Evolutionary conservation across 2,329 filamentous ascomycete genomes (phyloP).

Genomic region (Trichoderma hamatum): DNA sequence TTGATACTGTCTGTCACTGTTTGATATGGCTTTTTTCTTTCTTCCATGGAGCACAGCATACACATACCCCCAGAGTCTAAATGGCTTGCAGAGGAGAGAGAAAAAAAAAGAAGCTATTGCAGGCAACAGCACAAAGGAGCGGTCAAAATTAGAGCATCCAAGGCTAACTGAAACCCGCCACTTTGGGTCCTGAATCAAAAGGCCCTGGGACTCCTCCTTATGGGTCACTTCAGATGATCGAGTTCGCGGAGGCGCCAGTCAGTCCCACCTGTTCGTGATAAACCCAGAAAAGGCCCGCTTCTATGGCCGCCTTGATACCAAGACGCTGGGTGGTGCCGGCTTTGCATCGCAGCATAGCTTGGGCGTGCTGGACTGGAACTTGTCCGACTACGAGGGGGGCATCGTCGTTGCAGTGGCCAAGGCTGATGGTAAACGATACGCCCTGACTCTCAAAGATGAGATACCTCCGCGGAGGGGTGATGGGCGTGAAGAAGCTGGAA

Average conservation of each 20-base stretch:
- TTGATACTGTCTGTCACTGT: neutral
- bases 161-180: conserved; percentile 23
- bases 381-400: conserved; percentile 64
- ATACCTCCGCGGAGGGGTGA: conserved; percentile 60
- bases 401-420: conserved; percentile 56
- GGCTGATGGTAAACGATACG: conserved; percentile 69
- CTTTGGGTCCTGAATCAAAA: conserved; percentile 36
- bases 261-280: conserved; percentile 51
- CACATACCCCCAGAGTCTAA: neutral
- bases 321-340: conserved; percentile 75
- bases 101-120: neutral
- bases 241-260: conserved; percentile 73
- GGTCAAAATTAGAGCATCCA: neutral
- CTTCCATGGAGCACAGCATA: neutral
- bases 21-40: neutral
- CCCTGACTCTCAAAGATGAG: conserved; percentile 73
- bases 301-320: conserved; percentile 71
- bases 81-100: neutral
- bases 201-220: conserved; percentile 59
- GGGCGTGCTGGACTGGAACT: conserved; percentile 62
- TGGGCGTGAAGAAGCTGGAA: conserved; percentile 70
- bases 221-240: conserved; percentile 76
- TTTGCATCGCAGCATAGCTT: conserved; percentile 78
- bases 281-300: conserved; percentile 56
- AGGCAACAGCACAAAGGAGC: neutral